phyloP scores from a whole-genome alignment of 164 flowering plant species.

The Vitis cinerea region DNA sequence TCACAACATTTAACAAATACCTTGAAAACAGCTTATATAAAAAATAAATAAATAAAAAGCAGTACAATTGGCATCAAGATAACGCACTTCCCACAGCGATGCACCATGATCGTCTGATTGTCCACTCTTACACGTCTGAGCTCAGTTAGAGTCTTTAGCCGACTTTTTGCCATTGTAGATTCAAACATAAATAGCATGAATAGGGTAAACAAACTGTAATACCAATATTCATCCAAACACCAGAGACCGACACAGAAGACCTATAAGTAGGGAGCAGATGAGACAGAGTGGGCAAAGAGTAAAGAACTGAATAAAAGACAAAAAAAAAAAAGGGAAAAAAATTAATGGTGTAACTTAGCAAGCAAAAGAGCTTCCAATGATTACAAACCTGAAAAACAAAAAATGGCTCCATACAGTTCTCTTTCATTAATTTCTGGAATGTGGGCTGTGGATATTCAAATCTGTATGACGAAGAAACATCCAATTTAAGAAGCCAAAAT shows the following conservation, averaged over 20 bases:
- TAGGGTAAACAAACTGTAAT: conserved; percentile 94
- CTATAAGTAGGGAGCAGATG: conserved; percentile 31
- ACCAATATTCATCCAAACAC: conserved; percentile 99
- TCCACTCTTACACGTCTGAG: conserved; percentile 96
- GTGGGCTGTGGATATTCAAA: conserved; percentile 99
- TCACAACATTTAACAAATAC: conserved; percentile 2
- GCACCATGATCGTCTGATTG: conserved; percentile 80
- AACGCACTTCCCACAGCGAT: conserved; percentile 96
- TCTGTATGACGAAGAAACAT: conserved; percentile 30
- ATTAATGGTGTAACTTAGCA: not conserved
- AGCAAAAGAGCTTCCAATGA: not conserved
- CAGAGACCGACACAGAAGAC: conserved; percentile 98
- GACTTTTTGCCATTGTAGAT: conserved; percentile 98
- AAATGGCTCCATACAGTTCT: conserved; percentile 97
- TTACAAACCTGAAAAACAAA: conserved; percentile 88
- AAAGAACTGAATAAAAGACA: not conserved
- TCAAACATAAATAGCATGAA: conserved; percentile 98
- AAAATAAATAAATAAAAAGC: conserved; percentile 1
- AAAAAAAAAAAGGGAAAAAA: not conserved
- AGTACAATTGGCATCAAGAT: not conserved
- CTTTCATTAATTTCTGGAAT: conserved; percentile 94
- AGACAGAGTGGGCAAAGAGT: not conserved
- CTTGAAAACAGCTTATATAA: not conserved
- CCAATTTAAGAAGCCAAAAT: not conserved
- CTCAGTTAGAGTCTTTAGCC: conserved; percentile 89